These are phyloP conservation scores for Coemansia sp. DNA, from an alignment of 192 early-diverging fungal species.

Conservation along the genomic window DNA sequence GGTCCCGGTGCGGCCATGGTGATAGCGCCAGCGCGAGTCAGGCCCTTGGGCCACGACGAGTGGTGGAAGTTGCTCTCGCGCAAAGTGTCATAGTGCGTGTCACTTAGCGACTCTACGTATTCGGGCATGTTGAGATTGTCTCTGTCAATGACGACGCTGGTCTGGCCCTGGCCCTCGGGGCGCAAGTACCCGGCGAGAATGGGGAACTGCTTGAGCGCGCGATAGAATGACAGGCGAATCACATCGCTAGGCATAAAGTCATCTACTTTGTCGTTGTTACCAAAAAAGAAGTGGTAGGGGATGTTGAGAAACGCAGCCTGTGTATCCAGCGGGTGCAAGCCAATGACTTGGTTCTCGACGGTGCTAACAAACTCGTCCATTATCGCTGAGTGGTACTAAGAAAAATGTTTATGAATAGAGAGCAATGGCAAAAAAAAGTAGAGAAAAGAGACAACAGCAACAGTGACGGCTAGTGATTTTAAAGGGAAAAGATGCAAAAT, in stretches of 20 bases:
- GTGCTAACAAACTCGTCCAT: constrained; percentile 50
- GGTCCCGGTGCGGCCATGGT: constrained; percentile 20
- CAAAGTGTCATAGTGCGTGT: constrained; percentile 17
- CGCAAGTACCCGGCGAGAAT: constrained; percentile 36
- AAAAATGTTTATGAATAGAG: neutral
- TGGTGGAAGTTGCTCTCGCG: constrained; percentile 35
- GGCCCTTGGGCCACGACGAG: constrained; percentile 42
- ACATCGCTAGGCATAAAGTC: constrained; percentile 49
- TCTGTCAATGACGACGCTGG: constrained; percentile 28
- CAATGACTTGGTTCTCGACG: constrained; percentile 33
- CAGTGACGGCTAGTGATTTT: neutral
- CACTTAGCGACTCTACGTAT: constrained; percentile 36
- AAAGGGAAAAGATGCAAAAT: neutral
- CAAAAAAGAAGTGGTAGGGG: constrained; percentile 47
- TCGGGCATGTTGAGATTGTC: constrained; percentile 47
- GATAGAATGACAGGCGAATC: constrained; percentile 32
- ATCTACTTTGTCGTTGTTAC: constrained; percentile 10
- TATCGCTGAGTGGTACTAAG: neutral
- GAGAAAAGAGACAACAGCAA: neutral
- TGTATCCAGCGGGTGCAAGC: constrained; percentile 50
- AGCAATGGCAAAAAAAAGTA: neutral
- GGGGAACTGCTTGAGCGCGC: constrained; percentile 35
- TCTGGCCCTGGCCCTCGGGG: constrained; percentile 16
- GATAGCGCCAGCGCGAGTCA: constrained; percentile 28
- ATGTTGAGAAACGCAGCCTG: constrained; percentile 53